phyloP scores from a whole-genome alignment of 2,329 filamentous ascomycete genomes.

The Botrytis squamosa region DNA sequence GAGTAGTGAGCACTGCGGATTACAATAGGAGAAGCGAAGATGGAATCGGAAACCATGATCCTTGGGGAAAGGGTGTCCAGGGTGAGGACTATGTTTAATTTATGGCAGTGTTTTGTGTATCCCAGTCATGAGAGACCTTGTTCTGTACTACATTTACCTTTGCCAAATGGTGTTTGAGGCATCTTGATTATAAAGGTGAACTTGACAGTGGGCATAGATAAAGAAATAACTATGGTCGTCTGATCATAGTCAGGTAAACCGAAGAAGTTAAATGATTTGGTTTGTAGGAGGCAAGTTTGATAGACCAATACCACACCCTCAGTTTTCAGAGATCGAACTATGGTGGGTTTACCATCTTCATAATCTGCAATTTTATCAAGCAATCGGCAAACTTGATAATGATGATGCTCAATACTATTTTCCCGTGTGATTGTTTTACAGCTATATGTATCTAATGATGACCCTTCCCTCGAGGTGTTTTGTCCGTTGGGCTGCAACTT shows the following conservation, averaged over 20 bases:
- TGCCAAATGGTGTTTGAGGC: neutral
- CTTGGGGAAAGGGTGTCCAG: constrained; percentile 36
- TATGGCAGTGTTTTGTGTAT: neutral
- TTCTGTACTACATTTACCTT: neutral
- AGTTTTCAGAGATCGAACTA: too few species aligned
- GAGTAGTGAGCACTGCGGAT: constrained; percentile 29
- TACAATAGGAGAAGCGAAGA: constrained; percentile 34
- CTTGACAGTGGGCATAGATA: neutral
- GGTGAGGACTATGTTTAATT: constrained; percentile 33
- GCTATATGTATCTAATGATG: too few species aligned
- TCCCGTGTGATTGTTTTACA: too few species aligned
- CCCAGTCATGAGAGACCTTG: neutral
- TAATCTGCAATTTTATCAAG: too few species aligned
- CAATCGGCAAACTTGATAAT: too few species aligned
- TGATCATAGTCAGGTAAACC: neutral
- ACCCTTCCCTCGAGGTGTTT: too few species aligned
- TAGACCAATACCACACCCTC: too few species aligned
- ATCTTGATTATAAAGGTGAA: neutral
- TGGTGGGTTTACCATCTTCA: too few species aligned
- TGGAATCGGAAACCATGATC: constrained; percentile 30
- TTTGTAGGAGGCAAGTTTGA: too few species aligned
- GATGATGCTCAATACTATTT: too few species aligned
- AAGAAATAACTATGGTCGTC: neutral
- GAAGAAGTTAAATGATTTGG: too few species aligned
- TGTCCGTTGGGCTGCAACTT: too few species aligned